These are phyloP conservation scores for Candida ficus DNA, from an alignment of 805 yeast species.

Conservation along the genomic window DNA sequence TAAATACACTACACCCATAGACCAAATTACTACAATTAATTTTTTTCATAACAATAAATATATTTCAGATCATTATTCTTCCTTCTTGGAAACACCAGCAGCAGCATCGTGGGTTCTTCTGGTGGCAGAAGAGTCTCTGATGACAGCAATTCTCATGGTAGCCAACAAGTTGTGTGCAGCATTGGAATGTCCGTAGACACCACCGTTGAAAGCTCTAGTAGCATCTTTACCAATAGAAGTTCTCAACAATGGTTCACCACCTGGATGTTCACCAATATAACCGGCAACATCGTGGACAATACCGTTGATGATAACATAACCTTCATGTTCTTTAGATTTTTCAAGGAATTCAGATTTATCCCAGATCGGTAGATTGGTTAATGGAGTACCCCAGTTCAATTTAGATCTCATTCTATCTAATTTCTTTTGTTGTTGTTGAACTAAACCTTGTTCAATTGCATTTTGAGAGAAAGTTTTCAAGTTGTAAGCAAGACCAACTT, in stretches of 20 bases:
- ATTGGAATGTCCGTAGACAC: constrained; percentile 79
- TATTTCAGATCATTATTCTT: not conserved
- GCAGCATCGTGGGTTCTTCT: constrained; percentile 19
- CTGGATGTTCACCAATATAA: constrained; percentile 75
- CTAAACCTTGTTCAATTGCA: constrained; percentile 76
- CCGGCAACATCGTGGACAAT: constrained; percentile 71
- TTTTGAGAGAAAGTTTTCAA: constrained; percentile 73
- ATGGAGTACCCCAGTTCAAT: constrained; percentile 72
- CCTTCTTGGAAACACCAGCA: constrained; percentile 13
- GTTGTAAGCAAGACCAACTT: constrained; percentile 62
- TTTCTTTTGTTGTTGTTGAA: constrained; percentile 82
- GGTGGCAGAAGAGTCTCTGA: constrained; percentile 54
- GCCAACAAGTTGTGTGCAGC: constrained; percentile 84
- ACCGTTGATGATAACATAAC: constrained; percentile 68
- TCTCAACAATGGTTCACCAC: constrained; percentile 69
- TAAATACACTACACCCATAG: too few species aligned
- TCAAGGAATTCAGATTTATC: constrained; percentile 52
- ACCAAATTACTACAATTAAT: not conserved
- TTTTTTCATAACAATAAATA: not conserved
- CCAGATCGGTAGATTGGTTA: constrained; percentile 69
- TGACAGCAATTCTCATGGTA: constrained; percentile 76
- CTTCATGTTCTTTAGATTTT: constrained; percentile 39
- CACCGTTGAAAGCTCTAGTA: constrained; percentile 79
- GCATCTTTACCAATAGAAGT: constrained; percentile 80
- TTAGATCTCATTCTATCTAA: constrained; percentile 55